Base-by-base conservation (phyloP, 73 alveolate genomes). In the Diophrys sp. region DNA sequence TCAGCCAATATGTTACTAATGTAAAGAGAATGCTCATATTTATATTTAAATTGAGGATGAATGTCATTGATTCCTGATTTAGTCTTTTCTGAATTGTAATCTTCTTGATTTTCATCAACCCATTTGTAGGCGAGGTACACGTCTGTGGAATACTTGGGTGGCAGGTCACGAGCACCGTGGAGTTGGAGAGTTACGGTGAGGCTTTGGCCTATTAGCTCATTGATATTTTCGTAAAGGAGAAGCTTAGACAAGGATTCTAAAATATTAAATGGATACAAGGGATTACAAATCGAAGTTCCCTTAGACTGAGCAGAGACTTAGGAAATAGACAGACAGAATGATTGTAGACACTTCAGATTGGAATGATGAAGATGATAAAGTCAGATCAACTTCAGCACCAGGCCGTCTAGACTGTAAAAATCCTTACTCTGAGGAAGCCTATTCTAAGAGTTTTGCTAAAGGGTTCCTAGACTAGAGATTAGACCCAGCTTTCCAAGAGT, bases 331-430 rank as follows among this genome's bases (percentile, higher is more conserved):
- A n/a, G n/a, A n/a, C n/a, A n/a, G n/a, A n/a, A n/a, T n/a, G n/a
- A 44, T 44, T 44, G 62, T 44, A 5, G 62, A 44, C 18, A 44
- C 62, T 44, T 44, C 62, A 44, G 62, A 44, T 18, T 44, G 62
- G 62, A 44, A 44, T 44, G 62, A 44, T 44, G 62, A 44, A 11
- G 62, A 44, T n/a, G 30, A 2, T 1, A 30, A 28, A 2, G 75
- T 71, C 2, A 70, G 88, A 72, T 72, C 88, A 25, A 34, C 77
- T 34, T 71, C 82, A 8, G 88, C 88, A n/a, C 88, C 88, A 1
- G 81, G 81, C 1, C 70, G 71, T 54, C 30, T 80, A 31, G 88
- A 80, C 54, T 80, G 81, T 27, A n/a, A 30, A 1, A 27, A 33
- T 54, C 75, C 31, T 25, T 71, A 81, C 79, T 82, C 75, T 31